Percentiles rank a stretch among this genome's conserved stretches.
These are phyloP conservation scores for Aquilaria sinensis DNA, from an alignment of 345 rosid species.

Conservation along the genomic window DNA sequence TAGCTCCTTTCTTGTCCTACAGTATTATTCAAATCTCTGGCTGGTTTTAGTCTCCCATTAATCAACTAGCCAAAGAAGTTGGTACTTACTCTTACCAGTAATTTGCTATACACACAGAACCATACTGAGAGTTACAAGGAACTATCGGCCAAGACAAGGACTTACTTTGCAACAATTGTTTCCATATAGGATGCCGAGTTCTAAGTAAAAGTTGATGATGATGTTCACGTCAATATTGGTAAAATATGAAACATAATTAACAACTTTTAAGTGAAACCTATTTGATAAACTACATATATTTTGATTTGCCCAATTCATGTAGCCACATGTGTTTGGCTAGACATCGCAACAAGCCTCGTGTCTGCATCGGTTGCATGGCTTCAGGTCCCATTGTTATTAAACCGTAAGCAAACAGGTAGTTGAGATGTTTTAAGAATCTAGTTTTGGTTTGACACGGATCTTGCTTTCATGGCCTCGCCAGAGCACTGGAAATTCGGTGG, in stretches of 20 bases:
- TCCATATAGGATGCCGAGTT: slow-evolving; percentile 94
- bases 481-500: slow-evolving; percentile 99
- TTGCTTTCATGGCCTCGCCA: no score
- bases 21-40: neutral
- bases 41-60: slow-evolving; percentile 4
- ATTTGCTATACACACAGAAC: slow-evolving; percentile 41
- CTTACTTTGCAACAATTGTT: slow-evolving; percentile 85
- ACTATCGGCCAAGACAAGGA: slow-evolving; percentile 95
- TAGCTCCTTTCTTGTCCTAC: slow-evolving; percentile 15
- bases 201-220: slow-evolving; percentile 96
- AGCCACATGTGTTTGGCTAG: slow-evolving; percentile 88
- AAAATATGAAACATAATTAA: neutral
- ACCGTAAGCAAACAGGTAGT: slow-evolving; percentile 81
- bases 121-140: slow-evolving; percentile 98
- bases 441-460: slow-evolving; percentile 34
- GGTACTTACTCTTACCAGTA: neutral
- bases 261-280: neutral
- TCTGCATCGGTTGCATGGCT: slow-evolving; percentile 96
- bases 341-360: slow-evolving; percentile 65
- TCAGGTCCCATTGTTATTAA: slow-evolving; percentile 96
- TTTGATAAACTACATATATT: neutral
- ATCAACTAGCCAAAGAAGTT: neutral
- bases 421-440: slow-evolving; percentile 91
- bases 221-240: slow-evolving; percentile 98
- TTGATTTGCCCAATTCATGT: slow-evolving; percentile 20